A percentile compares a stretch with the other conserved stretches of the same genome.
Conservation (phyloP, 2,329 filamentous ascomycete genomes). For the Ceratocystis huliohia region DNA sequence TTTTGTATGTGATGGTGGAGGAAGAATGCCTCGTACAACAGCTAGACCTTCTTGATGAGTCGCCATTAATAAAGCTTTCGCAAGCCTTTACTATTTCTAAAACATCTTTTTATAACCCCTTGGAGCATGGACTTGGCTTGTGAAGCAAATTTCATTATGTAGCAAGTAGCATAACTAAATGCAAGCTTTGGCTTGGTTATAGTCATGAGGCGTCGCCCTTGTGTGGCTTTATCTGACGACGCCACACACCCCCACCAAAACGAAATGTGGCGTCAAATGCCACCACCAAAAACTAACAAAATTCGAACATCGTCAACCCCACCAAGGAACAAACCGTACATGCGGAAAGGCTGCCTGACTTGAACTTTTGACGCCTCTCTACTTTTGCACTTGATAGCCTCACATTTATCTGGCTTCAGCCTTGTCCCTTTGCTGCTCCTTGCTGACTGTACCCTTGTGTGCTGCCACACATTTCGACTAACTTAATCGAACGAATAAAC, state of each 20-base stretch:
- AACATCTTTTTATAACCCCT: no score
- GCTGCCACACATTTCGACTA: neutral
- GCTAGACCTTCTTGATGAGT: no score
- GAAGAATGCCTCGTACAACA: no score
- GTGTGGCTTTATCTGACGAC: neutral
- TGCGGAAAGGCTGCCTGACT: neutral
- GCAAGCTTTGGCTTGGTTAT: neutral
- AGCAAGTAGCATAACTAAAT: no score
- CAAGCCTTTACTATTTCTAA: neutral
- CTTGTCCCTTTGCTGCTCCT: neutral
- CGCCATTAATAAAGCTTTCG: neutral
- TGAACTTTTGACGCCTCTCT: neutral
- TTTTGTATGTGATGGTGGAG: neutral
- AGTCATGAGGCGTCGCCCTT: neutral
- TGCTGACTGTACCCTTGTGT: no score
- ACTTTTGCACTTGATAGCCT: neutral
- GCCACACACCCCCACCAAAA: slow-evolving; percentile 16
- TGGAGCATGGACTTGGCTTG: no score
- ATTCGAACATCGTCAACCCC: slow-evolving; percentile 17
- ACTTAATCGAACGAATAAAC: neutral
- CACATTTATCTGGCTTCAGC: neutral
- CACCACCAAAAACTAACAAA: slow-evolving; percentile 18
- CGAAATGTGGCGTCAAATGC: slow-evolving; percentile 11
- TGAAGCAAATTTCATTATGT: no score
- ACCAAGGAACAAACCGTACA: slow-evolving; percentile 9